Percentiles rank a stretch among this genome's conserved stretches.
Evolutionary conservation across 305 asterid species (phyloP).

Genomic region (Fraxinus nigra): DNA sequence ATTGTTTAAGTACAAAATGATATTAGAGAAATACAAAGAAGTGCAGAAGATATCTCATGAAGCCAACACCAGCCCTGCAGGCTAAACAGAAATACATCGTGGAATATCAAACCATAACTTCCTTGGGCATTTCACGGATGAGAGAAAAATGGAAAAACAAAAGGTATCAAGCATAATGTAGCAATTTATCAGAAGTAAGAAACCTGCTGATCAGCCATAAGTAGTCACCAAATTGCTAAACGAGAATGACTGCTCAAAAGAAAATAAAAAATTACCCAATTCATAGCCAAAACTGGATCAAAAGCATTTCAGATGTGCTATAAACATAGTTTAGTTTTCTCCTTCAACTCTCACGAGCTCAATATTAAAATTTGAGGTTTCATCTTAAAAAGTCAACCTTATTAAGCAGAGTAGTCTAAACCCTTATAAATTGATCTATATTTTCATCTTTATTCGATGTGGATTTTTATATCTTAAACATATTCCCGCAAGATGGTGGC

Average conservation of each 20-base stretch:
- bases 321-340: neutral
- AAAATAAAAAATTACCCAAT: neutral
- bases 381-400: neutral
- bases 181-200: neutral
- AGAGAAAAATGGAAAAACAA: neutral
- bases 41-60: neutral
- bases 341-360: neutral
- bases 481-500: neutral
- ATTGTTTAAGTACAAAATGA: neutral
- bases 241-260: neutral
- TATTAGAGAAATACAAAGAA: neutral
- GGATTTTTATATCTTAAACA: neutral
- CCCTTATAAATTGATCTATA: neutral
- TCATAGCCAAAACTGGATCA: neutral
- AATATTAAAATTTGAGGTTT: neutral
- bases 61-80: neutral
- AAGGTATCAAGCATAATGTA: neutral
- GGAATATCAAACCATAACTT: slow-evolving; percentile 6
- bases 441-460: neutral
- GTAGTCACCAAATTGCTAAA: neutral
- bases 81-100: neutral
- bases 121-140: neutral
- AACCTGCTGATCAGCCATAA: neutral
- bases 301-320: neutral
- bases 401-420: too few relatives aligned